These are phyloP conservation scores for Pseudisothecium myosuroides DNA, from an alignment of 225 moss, liverwort and hornwort genomes.

Conservation along the genomic window DNA sequence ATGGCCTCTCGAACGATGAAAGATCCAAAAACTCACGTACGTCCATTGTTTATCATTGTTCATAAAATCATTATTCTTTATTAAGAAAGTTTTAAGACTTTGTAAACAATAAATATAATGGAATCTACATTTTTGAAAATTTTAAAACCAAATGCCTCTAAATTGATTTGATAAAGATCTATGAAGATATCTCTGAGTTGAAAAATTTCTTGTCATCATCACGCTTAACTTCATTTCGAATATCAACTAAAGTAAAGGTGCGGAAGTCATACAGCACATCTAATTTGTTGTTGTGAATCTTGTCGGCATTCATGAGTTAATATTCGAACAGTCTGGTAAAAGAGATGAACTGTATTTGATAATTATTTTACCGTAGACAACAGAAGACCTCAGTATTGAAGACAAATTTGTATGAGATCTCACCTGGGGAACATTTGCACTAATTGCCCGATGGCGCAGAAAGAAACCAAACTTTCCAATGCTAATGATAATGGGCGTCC, in stretches of 20 bases:
- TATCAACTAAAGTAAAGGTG: background rate
- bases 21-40: background rate
- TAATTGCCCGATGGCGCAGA: constrained; percentile 19
- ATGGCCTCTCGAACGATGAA: background rate
- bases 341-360: background rate
- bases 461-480: constrained; percentile 28
- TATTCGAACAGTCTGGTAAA: background rate
- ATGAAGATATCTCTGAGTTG: background rate
- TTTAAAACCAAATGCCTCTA: background rate
- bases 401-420: background rate
- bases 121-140: too few species aligned
- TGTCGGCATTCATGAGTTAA: background rate
- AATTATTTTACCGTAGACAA: background rate
- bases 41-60: background rate
- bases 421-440: constrained; percentile 27
- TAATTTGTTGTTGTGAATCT: background rate
- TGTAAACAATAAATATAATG: too few species aligned
- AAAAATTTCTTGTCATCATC: background rate
- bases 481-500: constrained; percentile 14
- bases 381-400: background rate
- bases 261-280: background rate
- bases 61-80: background rate
- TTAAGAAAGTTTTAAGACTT: background rate
- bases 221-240: background rate
- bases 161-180: background rate